phyloP scores from a whole-genome alignment of 768 basidiomycete species.

The Peribolospora baueri region DNA sequence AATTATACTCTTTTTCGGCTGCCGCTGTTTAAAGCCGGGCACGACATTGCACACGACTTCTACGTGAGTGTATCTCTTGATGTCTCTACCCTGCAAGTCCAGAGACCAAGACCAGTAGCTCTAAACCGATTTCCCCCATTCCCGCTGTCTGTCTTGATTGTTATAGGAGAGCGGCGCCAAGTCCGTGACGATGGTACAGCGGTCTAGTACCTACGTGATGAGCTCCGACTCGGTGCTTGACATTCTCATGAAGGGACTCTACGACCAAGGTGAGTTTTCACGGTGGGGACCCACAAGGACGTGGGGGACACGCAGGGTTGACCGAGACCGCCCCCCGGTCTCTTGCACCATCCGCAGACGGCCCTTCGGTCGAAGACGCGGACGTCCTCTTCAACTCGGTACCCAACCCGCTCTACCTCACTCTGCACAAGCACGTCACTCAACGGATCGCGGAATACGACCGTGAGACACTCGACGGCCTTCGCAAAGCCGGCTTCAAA shows the following conservation, averaged over 20 bases:
- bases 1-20: not conserved
- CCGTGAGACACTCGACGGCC: conserved; percentile 29
- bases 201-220: conserved; percentile 35
- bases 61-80: conserved; percentile 5
- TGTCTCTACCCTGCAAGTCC: no score
- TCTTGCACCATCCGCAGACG: conserved; percentile 19
- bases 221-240: not conserved
- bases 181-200: conserved; percentile 24
- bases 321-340: conserved; percentile 3
- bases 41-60: conserved; percentile 30
- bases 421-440: conserved; percentile 10
- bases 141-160: not conserved
- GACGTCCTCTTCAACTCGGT: conserved; percentile 30
- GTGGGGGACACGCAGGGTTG: conserved; percentile 11
- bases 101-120: conserved; percentile 10
- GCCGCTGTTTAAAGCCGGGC: conserved; percentile 6
- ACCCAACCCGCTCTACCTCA: conserved; percentile 18
- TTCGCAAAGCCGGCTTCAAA: conserved; percentile 36
- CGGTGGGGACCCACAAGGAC: not conserved
- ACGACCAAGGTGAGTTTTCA: not conserved
- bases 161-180: conserved; percentile 23
- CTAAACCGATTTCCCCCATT: not conserved
- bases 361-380: conserved; percentile 29
- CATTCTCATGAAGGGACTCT: not conserved
- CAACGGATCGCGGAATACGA: conserved; percentile 31